Percentiles rank a stretch among this genome's conserved stretches.
phyloP scores from a whole-genome alignment of 441 rosid species.

The Populus tomentosa region DNA sequence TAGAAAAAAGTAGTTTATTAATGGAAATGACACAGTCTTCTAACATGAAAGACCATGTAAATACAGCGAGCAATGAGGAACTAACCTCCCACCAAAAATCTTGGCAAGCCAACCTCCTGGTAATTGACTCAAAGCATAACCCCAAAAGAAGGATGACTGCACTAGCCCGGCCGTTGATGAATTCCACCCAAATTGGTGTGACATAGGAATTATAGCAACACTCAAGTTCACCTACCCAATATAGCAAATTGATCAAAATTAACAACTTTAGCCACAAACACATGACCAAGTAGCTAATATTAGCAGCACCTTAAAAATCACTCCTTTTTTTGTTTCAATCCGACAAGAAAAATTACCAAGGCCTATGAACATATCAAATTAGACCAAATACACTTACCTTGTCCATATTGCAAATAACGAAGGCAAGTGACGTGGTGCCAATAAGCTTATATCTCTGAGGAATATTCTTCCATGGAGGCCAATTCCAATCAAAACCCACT shows the following conservation, averaged over 20 bases:
- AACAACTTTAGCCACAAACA: not conserved
- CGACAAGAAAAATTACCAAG: no score
- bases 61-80: not conserved
- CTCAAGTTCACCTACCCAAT: conserved; percentile 80
- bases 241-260: not conserved
- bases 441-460: conserved; percentile 77
- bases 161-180: conserved; percentile 82
- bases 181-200: conserved; percentile 91
- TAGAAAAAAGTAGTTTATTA: no score
- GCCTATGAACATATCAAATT: no score
- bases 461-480: conserved; percentile 81
- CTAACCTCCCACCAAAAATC: conserved; percentile 89
- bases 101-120: conserved; percentile 96
- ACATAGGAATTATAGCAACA: conserved; percentile 90
- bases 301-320: no score
- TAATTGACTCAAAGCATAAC: conserved; percentile 87
- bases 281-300: no score
- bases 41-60: no score
- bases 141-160: conserved; percentile 96
- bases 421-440: conserved; percentile 82
- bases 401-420: conserved; percentile 92
- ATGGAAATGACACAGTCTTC: no score
- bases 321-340: no score
- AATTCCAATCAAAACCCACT: conserved; percentile 47
- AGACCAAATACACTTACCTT: conserved; percentile 40